Evolutionary conservation across 2,329 filamentous ascomycete species (phyloP).

Genomic region (Epichloe gansuensis): DNA sequence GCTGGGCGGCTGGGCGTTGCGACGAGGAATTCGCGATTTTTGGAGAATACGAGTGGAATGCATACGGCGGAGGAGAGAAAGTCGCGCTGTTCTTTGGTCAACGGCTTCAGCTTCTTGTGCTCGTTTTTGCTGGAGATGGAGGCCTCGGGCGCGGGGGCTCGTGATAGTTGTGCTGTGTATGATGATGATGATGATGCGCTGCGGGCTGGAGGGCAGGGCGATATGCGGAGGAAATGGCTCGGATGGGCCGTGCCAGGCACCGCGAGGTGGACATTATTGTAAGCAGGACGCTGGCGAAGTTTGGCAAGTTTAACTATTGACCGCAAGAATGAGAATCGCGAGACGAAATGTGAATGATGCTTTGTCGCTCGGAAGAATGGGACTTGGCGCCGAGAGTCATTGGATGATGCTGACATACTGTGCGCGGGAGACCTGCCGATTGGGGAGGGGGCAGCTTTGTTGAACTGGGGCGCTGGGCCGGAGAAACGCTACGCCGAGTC

Average conservation of each 20-base stretch:
- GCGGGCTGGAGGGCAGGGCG: neutral
- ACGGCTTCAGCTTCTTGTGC: slow-evolving; percentile 38
- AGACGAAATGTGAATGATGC: neutral
- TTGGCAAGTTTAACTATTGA: neutral
- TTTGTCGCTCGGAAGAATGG: neutral
- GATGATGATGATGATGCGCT: slow-evolving; percentile 8
- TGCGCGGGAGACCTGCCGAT: neutral
- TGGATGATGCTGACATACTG: neutral
- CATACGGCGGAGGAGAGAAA: slow-evolving; percentile 64
- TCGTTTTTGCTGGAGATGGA: slow-evolving; percentile 7
- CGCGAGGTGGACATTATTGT: slow-evolving; percentile 11
- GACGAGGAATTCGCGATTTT: neutral
- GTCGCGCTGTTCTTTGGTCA: slow-evolving; percentile 58
- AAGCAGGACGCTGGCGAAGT: neutral
- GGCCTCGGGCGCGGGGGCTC: neutral
- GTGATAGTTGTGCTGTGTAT: slow-evolving; percentile 4
- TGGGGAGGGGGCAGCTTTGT: neutral
- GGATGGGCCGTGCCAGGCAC: slow-evolving; percentile 8
- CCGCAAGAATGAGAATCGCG: neutral
- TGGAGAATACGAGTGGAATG: neutral
- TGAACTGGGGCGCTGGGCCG: neutral
- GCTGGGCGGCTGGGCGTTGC: too few species aligned
- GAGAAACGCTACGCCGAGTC: slow-evolving; percentile 8
- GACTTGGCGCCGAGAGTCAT: neutral
- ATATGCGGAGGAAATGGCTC: slow-evolving; percentile 1